Evolutionary conservation across 495 filamentous ascomycete species (phyloP), one percentile per base, ranked within the genome.

Genomic region (Penicillium robsamsonii): DNA sequence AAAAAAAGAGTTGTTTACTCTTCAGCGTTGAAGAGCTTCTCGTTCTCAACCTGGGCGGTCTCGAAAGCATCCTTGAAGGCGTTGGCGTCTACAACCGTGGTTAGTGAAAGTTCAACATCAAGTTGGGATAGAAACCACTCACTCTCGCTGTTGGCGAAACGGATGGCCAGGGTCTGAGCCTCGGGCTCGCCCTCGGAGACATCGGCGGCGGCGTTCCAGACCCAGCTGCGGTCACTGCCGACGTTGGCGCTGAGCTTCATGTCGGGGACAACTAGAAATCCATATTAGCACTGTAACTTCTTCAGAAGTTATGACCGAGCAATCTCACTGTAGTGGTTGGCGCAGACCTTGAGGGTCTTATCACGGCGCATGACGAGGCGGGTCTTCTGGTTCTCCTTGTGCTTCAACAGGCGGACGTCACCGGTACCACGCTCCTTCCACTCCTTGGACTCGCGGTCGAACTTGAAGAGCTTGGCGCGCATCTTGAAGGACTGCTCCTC

Each of bases 341-440:
- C 95, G 87, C 95, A 99, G 75, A 97, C 94, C 81, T 99, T 99
- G 77, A 96, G 84, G 61, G 95, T 97, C 88, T 97, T 96, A 78
- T 99, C 95, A 69, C 95, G 82, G 74, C 95, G 87, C 95, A 99
- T 99, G 64, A 99, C 94, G 60, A 99, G 81, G 57, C 95, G 84
- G 52, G 91, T 96, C 87, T 97, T 99, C 71, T 87, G 86, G 73
- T 96, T 97, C 78, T 97, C 94, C 82, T 88, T 89, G 79, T 99
- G 95, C 84, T 97, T 99, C 67, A 99, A 80, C 68, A 99, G 78
- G 68, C 92, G 84, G 57, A 99, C 92, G 66, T 97, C 92, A 63
- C 95, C 95, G 53, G 94, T 97, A 50, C 95, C 95, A 69, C 95
- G 88, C 83, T 99, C 95, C 83, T 97, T 99, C 95, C 95, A 99